Evolutionary conservation across 2,329 filamentous ascomycete genomes (phyloP).

Genomic region (Macrophomina phaseolina): DNA sequence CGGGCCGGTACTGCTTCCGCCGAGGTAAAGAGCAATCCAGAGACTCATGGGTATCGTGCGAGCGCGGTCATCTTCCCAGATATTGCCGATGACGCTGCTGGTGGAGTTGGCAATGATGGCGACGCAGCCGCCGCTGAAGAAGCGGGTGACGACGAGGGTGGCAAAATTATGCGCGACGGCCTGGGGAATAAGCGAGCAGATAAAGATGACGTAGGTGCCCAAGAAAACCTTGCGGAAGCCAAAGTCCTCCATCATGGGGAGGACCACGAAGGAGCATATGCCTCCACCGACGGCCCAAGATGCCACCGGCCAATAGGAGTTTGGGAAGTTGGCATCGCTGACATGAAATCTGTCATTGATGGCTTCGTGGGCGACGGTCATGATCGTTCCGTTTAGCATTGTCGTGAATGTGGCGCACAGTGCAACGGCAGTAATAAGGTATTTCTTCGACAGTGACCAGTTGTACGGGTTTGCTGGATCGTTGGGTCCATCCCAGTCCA

Average conservation of each 20-base stretch:
- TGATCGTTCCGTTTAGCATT: constrained; percentile 45
- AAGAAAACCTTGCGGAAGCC: constrained; percentile 41
- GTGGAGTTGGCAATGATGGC: constrained; percentile 44
- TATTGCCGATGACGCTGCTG: constrained; percentile 45
- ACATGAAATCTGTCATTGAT: constrained; percentile 42
- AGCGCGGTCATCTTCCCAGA: constrained; percentile 42
- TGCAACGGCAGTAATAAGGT: constrained; percentile 40
- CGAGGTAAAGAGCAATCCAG: constrained; percentile 43
- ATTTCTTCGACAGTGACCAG: constrained; percentile 41
- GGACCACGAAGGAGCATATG: constrained; percentile 42
- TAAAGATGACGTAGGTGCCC: constrained; percentile 41
- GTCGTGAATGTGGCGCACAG: constrained; percentile 41
- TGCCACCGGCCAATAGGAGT: constrained; percentile 47
- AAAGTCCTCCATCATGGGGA: constrained; percentile 47
- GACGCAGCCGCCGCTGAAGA: constrained; percentile 47
- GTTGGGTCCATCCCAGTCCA: constrained; percentile 58
- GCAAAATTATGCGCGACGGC: constrained; percentile 47
- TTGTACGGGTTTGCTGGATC: constrained; percentile 45
- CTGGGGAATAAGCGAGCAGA: constrained; percentile 47
- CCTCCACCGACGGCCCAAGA: constrained; percentile 46
- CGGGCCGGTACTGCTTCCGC: constrained; percentile 44
- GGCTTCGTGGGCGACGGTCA: constrained; percentile 41
- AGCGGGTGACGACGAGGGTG: constrained; percentile 44
- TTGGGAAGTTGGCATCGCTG: constrained; percentile 43
- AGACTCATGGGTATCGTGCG: constrained; percentile 43